Conservation (phyloP, 352 stramenopile genomes). For the Phytopythium aichiense region DNA sequence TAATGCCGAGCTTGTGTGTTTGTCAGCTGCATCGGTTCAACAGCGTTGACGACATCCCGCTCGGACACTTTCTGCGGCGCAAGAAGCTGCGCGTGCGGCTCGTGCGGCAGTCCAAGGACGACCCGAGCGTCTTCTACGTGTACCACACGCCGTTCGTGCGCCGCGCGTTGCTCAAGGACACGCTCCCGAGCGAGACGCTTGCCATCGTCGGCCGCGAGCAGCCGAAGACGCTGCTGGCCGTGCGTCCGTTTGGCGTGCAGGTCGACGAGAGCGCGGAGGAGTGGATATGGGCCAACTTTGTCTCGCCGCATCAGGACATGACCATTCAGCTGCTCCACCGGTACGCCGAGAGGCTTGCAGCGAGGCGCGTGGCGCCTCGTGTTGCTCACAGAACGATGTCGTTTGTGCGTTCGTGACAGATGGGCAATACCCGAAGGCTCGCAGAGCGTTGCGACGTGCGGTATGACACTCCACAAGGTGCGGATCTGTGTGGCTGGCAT, state of each 20-base stretch:
- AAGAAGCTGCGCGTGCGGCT: slow-evolving; percentile 76
- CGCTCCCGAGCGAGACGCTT: slow-evolving; percentile 25
- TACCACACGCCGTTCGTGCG: slow-evolving; percentile 76
- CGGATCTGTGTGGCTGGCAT: background rate
- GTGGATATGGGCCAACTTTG: slow-evolving; percentile 63
- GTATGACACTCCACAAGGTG: slow-evolving; percentile 44
- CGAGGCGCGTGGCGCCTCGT: slow-evolving; percentile 1
- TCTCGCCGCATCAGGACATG: slow-evolving; percentile 62
- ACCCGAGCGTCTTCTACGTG: slow-evolving; percentile 78
- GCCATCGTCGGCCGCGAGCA: background rate
- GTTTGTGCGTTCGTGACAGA: slow-evolving; percentile 8
- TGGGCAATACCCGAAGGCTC: slow-evolving; percentile 16
- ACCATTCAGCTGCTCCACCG: slow-evolving; percentile 52
- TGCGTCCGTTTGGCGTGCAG: slow-evolving; percentile 69
- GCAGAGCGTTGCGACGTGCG: slow-evolving; percentile 49
- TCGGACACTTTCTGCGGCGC: slow-evolving; percentile 54
- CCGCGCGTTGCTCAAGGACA: slow-evolving; percentile 54
- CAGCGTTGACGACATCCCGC: slow-evolving; percentile 54
- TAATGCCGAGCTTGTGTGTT: background rate
- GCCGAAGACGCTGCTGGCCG: slow-evolving; percentile 30
- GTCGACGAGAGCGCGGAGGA: slow-evolving; percentile 66
- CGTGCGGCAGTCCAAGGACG: slow-evolving; percentile 51
- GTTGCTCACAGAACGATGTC: slow-evolving; percentile 3
- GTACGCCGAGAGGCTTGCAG: slow-evolving; percentile 15
- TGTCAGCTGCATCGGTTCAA: slow-evolving; percentile 41